These are phyloP conservation scores for Scedosporium apiospermum DNA, from an alignment of 2,329 filamentous ascomycete genomes.

Conservation along the genomic window DNA sequence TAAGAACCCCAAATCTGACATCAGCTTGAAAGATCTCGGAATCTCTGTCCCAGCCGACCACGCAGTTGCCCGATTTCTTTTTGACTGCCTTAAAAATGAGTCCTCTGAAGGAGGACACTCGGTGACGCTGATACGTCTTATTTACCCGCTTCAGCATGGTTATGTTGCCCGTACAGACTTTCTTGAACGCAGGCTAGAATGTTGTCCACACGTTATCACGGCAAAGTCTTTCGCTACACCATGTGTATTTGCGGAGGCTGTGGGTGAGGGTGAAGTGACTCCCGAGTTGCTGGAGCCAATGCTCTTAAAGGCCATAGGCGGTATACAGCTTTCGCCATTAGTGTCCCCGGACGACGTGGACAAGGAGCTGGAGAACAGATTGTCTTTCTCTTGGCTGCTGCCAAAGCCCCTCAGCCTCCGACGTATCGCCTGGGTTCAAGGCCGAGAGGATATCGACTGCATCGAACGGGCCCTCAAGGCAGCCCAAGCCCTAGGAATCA, in stretches of 20 bases:
- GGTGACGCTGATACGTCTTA: not conserved
- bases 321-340: not conserved
- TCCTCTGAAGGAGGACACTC: not conserved
- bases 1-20: not conserved
- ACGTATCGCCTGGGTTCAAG: slow-evolving; percentile 9
- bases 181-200: not conserved
- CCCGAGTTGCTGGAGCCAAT: not conserved
- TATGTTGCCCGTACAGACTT: not conserved
- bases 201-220: not conserved
- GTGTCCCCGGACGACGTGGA: not conserved
- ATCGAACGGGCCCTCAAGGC: slow-evolving; percentile 10
- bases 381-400: not conserved
- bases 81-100: not conserved
- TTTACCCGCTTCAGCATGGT: not conserved
- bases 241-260: not conserved
- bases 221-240: not conserved
- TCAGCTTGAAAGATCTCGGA: not conserved
- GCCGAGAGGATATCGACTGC: slow-evolving; percentile 8
- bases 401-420: not conserved
- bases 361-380: not conserved
- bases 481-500: slow-evolving; percentile 24
- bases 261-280: not conserved
- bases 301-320: not conserved
- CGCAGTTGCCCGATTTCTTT: not conserved
- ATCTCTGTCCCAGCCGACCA: not conserved